Evolutionary conservation across 164 flowering plant genomes (phyloP).

Genomic region (Berberis vulgaris): DNA sequence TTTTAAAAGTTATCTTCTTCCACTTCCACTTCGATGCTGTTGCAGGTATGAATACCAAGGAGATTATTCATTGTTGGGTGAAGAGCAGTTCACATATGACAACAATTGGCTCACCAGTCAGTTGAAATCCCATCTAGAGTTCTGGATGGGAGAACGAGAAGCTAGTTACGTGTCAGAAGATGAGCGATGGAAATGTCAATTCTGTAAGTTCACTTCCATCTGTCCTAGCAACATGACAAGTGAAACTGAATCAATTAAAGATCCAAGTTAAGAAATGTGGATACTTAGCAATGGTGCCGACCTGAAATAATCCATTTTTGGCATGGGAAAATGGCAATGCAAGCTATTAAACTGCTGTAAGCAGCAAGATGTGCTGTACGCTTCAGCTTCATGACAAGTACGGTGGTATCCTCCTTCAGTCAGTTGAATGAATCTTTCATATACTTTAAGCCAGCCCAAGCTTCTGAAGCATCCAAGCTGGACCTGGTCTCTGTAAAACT

Average conservation of each 20-base stretch:
- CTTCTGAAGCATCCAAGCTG: too few species aligned
- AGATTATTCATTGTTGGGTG: conserved; percentile 61
- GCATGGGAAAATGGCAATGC: neutral
- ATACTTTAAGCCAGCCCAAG: too few species aligned
- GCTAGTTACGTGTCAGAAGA: conserved; percentile 41
- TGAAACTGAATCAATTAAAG: neutral
- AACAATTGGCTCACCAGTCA: conserved; percentile 42
- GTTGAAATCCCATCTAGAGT: conserved; percentile 41
- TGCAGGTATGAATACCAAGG: conserved; percentile 72
- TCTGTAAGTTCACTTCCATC: conserved; percentile 43
- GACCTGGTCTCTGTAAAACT: too few species aligned
- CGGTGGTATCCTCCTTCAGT: too few species aligned
- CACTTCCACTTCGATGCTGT: neutral
- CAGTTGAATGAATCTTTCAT: too few species aligned
- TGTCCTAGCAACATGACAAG: conserved; percentile 28
- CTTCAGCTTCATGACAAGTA: too few species aligned
- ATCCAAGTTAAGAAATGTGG: neutral
- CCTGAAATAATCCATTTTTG: neutral
- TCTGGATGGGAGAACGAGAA: conserved; percentile 69
- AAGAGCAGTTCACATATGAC: conserved; percentile 50
- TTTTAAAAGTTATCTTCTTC: too few species aligned
- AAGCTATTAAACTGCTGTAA: too few species aligned
- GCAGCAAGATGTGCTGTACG: too few species aligned
- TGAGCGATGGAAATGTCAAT: conserved; percentile 78
- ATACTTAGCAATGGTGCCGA: neutral